Base-by-base conservation (phyloP, 352 stramenopile species). In the Phytopythium ostracodes region DNA sequence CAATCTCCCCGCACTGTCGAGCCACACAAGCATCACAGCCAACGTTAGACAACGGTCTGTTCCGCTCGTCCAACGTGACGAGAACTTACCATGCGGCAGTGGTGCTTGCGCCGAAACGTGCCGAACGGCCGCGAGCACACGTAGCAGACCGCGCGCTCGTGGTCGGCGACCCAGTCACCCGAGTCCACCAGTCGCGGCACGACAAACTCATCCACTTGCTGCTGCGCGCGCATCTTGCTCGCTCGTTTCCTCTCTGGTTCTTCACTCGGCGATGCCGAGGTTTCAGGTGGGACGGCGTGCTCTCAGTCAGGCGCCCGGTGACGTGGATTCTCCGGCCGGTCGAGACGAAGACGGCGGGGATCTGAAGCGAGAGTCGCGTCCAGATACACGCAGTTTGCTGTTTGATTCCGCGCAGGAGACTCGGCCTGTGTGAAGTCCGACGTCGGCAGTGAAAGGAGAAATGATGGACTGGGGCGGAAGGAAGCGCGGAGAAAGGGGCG, bases 31-130 rank as follows among this genome's bases (percentile, higher is more conserved):
- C 9, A 43, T 4, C 57, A 31, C 4, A 25, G 18, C 35, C 49
- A 46, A 36, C n/a, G 31, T 51, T 40, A 56, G 49, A 5, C 7
- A 2, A 10, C 25, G 14, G 27, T 1, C 1, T 36, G 24, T 7
- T 31, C 11, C 1, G 47, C 46, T 18, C 9, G n/a, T n/a, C 46
- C 20, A 54, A 18, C 11, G 47, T 7, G 8, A 36, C 8, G 10
- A 14, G 25, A 63, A 60, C 71, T 33, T 66, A 89, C 79, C 81
- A 92, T 92, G 60, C 85, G 81, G 67, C 85, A 94, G 71, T 94
- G 85, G 71, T 94, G 85, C 67, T 94, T 94, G 69, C 85, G 85
- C 42, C 83, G 83, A 64, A 94, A 94, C 18, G 83, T 84, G 59
- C 76, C 78, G 46, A 94, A 94, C 22, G 73, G 70, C 47, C 85